These are phyloP conservation scores for Mycena sp. DNA, from an alignment of 1,284 basidiomycete species.

Conservation along the genomic window DNA sequence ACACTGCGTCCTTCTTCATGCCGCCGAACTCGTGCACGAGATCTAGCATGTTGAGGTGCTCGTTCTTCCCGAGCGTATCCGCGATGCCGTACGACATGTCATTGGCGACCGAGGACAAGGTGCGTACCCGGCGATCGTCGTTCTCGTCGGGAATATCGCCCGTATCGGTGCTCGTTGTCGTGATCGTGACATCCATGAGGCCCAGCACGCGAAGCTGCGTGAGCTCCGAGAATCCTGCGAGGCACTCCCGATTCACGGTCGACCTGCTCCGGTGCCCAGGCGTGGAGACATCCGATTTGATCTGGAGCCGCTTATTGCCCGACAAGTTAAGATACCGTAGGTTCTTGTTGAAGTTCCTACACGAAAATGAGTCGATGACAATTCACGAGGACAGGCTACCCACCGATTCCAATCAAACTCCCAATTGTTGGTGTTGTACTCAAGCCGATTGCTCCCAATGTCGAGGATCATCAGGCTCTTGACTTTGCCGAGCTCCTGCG, in stretches of 20 bases:
- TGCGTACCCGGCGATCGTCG: constrained; percentile 92
- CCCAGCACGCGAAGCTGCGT: constrained; percentile 89
- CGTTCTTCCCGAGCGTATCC: constrained; percentile 87
- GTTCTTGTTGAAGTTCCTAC: constrained; percentile 95
- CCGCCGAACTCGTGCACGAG: constrained; percentile 90
- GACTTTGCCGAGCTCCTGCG: constrained; percentile 90
- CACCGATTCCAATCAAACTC: constrained; percentile 99
- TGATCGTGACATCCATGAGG: constrained; percentile 97
- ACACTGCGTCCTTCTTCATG: constrained; percentile 85
- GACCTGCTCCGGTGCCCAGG: constrained; percentile 35
- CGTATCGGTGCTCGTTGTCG: constrained; percentile 61
- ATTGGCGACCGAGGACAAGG: constrained; percentile 91
- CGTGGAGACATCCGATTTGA: constrained; percentile 50
- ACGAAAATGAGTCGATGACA: background rate
- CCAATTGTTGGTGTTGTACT: constrained; percentile 99
- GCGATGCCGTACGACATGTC: constrained; percentile 97
- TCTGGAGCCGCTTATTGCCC: constrained; percentile 60
- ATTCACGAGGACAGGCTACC: constrained; percentile 35
- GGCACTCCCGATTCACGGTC: constrained; percentile 49
- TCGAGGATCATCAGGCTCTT: constrained; percentile 87
- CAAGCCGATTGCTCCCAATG: constrained; percentile 93
- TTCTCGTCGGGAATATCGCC: constrained; percentile 86
- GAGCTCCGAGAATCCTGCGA: constrained; percentile 91
- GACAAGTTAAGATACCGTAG: constrained; percentile 84
- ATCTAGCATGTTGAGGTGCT: constrained; percentile 91